Conservation (phyloP, 495 filamentous ascomycete species). For the Aspergillus baeticus region DNA sequence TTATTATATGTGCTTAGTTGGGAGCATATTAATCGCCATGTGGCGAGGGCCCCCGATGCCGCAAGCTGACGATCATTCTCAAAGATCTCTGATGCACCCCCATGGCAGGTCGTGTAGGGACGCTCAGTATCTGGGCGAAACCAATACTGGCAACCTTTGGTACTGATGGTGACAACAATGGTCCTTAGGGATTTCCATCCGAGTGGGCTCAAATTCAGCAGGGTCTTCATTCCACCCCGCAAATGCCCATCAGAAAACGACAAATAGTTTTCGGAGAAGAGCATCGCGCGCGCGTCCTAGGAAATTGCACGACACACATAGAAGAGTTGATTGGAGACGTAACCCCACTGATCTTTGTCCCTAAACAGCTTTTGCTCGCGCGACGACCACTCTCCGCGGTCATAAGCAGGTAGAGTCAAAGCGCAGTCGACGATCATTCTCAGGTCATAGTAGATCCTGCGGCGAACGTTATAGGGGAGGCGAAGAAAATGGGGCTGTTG, state of each 20-base stretch:
- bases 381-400: conserved; percentile 9
- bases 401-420: too few species aligned
- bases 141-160: background rate
- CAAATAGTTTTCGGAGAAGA: conserved; percentile 5
- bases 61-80: background rate
- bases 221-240: background rate
- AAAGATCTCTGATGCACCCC: background rate
- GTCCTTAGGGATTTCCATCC: conserved; percentile 4
- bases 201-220: background rate
- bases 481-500: too few species aligned
- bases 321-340: conserved; percentile 10
- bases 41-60: background rate
- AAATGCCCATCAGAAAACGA: background rate
- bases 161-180: background rate
- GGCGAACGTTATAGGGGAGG: too few species aligned
- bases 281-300: background rate
- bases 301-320: conserved; percentile 10
- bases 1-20: background rate
- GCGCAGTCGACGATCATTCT: too few species aligned
- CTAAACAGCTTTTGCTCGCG: background rate
- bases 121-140: too few species aligned
- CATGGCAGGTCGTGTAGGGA: too few species aligned
- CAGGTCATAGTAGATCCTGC: too few species aligned
- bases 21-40: background rate
- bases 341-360: background rate